Evolutionary conservation across 495 filamentous ascomycete species (phyloP).

Genomic region (Tetracladium marchalianum): DNA sequence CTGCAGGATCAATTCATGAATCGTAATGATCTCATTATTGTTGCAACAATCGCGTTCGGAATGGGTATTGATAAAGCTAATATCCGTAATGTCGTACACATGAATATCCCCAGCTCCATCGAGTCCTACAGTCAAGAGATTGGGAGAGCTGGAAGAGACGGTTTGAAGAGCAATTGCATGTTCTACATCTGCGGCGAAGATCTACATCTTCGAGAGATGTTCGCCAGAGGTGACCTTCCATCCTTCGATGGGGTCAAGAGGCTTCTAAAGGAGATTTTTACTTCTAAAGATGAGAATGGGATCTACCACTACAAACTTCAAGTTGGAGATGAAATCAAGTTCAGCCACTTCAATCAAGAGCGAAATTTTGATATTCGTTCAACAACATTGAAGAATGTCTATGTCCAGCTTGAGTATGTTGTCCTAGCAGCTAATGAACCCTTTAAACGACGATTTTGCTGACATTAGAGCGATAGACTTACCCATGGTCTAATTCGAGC

Average conservation of each 20-base stretch:
- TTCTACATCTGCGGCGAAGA: slow-evolving; percentile 43
- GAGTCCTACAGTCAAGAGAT: slow-evolving; percentile 54
- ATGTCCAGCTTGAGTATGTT: slow-evolving; percentile 4
- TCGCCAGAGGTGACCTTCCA: slow-evolving; percentile 45
- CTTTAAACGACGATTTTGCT: slow-evolving; percentile 37
- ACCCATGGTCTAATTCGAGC: slow-evolving; percentile 42
- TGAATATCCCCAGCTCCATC: slow-evolving; percentile 40
- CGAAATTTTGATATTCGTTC: slow-evolving; percentile 34
- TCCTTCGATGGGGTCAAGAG: slow-evolving; percentile 31
- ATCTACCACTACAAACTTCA: slow-evolving; percentile 12
- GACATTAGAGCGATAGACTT: slow-evolving; percentile 34
- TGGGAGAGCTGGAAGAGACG: slow-evolving; percentile 48
- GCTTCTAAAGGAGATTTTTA: slow-evolving; percentile 38
- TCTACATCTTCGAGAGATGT: slow-evolving; percentile 41
- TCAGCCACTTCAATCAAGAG: slow-evolving; percentile 29
- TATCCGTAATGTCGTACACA: slow-evolving; percentile 49
- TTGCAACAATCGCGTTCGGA: slow-evolving; percentile 51
- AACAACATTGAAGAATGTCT: slow-evolving; percentile 18
- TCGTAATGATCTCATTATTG: slow-evolving; percentile 34
- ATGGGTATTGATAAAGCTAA: slow-evolving; percentile 52
- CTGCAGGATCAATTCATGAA: slow-evolving; percentile 47
- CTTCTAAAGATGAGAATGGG: background rate
- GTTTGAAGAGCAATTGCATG: slow-evolving; percentile 38
- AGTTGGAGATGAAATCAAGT: slow-evolving; percentile 33
- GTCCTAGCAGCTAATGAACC: slow-evolving; percentile 19